Base-by-base conservation (phyloP, 176 grass and related monocot genomes). In the Bolboschoenus planiculmis region DNA sequence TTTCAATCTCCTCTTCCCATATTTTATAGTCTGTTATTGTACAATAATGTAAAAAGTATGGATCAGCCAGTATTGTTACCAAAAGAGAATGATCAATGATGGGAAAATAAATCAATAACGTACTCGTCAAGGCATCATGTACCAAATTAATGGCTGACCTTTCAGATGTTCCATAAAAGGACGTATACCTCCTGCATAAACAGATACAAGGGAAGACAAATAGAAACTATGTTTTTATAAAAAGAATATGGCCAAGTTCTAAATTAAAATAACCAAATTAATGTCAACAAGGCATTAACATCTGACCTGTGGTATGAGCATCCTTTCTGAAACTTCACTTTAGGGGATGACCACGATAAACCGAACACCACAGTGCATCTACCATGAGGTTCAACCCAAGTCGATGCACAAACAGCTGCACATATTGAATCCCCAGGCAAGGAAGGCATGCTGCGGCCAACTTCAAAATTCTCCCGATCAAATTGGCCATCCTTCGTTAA, bases 1-100 rank as follows among this genome's bases (percentile, higher is more conserved):
- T 95, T 56, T 99, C 96, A n/a, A 99, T 99, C 86, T 99, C 92
- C 84, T 99, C 92, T 82, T 99, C 96, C 96, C 96, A 99, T 74
- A 90, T 83, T 80, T 85, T 91, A 78, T 99, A 95, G 56, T 88
- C 96, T 99, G 89, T 58, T 20, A 70, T 27, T 7, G 5, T 82
- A 85, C 53, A 75, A 78, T 20, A 8, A 33, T 85, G 36, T 57
- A 34, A 51, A n/a, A 51, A 39, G n/a, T 71, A 79, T 37, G 77
- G 53, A 55, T 87, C 61, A 85, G 21, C 73, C 63, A 42, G 21
- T 62, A 39, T 4, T 15, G 2, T 81, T 11, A 60, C 18, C 10
- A 74, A 21, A n/a, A 74, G 68, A 81, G 53, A 64, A 74, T 29
- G 82, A 62, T 61, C 27, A 72, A 27, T 65, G 63, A 56, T 84